Evolutionary conservation across 139 green algal species (phyloP).

Genomic region (Desmodesmus armatus): DNA sequence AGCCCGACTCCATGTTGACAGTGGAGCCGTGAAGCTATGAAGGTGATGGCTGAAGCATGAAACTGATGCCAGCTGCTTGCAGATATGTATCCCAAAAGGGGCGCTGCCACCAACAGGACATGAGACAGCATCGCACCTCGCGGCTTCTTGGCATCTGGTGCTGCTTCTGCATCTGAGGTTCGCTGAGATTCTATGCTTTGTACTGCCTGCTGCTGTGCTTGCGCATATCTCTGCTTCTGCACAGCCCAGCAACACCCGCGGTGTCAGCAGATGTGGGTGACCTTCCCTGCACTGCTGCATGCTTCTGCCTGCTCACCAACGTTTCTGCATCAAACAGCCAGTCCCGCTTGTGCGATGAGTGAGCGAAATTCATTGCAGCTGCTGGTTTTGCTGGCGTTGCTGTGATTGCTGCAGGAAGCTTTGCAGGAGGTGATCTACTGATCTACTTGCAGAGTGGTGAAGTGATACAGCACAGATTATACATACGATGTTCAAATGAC

Average conservation of each 20-base stretch:
- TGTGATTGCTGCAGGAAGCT: no score
- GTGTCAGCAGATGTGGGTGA: not conserved
- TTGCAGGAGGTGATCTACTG: no score
- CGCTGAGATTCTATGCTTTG: not conserved
- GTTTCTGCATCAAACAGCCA: constrained; percentile 44
- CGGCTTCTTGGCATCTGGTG: constrained; percentile 34
- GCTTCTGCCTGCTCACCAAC: constrained; percentile 29
- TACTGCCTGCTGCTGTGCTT: constrained; percentile 38
- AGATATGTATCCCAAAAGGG: not conserved
- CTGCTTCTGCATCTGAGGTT: constrained; percentile 8
- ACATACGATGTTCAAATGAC: no score
- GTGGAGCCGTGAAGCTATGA: not conserved
- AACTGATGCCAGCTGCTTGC: not conserved
- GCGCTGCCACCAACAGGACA: not conserved
- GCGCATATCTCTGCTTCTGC: constrained; percentile 37
- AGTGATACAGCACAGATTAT: no score
- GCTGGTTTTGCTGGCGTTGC: no score
- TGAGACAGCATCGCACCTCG: not conserved
- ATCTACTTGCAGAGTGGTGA: no score
- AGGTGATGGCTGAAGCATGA: not conserved
- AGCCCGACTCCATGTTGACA: not conserved
- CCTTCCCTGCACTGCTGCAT: not conserved
- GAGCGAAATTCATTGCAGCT: constrained; percentile 54
- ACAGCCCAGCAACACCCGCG: not conserved
- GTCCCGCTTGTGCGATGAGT: constrained; percentile 41